These are phyloP conservation scores for Phytophthora megakarya DNA, from an alignment of 352 stramenopile species.

Conservation along the genomic window DNA sequence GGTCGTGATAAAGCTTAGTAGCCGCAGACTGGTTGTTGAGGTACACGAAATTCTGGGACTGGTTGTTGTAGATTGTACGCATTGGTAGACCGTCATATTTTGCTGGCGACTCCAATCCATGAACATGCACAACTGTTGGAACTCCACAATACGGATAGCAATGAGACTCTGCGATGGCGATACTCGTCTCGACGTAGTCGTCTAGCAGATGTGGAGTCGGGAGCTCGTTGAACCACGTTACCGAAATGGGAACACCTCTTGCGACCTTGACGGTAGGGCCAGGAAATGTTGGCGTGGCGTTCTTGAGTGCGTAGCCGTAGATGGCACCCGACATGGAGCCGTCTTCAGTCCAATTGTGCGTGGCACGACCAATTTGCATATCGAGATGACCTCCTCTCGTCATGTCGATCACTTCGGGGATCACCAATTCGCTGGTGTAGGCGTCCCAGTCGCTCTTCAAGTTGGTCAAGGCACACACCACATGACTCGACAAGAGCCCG, in stretches of 20 bases:
- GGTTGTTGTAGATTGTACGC: slow-evolving; percentile 71
- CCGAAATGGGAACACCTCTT: slow-evolving; percentile 43
- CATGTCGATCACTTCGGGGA: slow-evolving; percentile 54
- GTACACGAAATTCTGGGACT: slow-evolving; percentile 57
- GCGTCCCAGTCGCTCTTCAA: slow-evolving; percentile 48
- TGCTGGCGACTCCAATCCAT: slow-evolving; percentile 68
- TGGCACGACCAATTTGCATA: slow-evolving; percentile 47
- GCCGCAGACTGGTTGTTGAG: slow-evolving; percentile 72
- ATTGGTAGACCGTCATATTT: slow-evolving; percentile 64
- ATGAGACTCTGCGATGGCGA: slow-evolving; percentile 51
- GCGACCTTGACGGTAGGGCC: slow-evolving; percentile 60
- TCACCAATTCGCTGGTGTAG: slow-evolving; percentile 38
- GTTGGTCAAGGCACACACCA: slow-evolving; percentile 21
- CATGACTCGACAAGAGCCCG: not conserved
- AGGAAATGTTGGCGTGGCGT: slow-evolving; percentile 48
- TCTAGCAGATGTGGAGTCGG: slow-evolving; percentile 52
- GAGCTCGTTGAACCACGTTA: slow-evolving; percentile 64
- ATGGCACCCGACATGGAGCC: slow-evolving; percentile 44
- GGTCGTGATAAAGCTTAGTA: slow-evolving; percentile 79
- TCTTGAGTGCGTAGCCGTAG: slow-evolving; percentile 51
- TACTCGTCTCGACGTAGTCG: slow-evolving; percentile 48
- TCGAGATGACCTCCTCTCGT: slow-evolving; percentile 42
- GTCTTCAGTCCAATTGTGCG: slow-evolving; percentile 56
- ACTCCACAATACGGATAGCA: slow-evolving; percentile 77
- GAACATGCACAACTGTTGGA: slow-evolving; percentile 60